These are phyloP conservation scores for Panaeolus papilionaceus DNA, from an alignment of 768 basidiomycete genomes.

Conservation along the genomic window DNA sequence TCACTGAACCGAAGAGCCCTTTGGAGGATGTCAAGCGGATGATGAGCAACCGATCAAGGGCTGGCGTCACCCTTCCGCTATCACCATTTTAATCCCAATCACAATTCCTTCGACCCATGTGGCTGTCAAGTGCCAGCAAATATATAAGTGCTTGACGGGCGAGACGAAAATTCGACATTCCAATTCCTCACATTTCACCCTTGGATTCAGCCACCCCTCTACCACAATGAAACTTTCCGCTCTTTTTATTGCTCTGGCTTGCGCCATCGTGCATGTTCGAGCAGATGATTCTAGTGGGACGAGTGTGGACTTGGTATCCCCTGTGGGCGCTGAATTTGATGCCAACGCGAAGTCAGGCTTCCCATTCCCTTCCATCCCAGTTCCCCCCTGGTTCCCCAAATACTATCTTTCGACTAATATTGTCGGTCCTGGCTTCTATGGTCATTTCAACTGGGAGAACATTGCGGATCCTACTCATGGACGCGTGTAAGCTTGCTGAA, in stretches of 20 bases:
- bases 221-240: not conserved
- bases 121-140: conserved; percentile 5
- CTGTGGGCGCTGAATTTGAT: not conserved
- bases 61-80: conserved; percentile 1
- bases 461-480: conserved; percentile 67
- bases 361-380: not conserved
- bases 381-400: conserved; percentile 6
- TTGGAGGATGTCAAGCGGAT: not conserved
- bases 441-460: conserved; percentile 52
- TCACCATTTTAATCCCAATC: conserved; percentile 8
- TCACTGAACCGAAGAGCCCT: not conserved
- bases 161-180: not conserved
- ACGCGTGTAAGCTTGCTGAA: conserved; percentile 52
- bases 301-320: not conserved
- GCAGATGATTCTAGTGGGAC: not conserved
- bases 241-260: conserved; percentile 4
- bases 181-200: not conserved
- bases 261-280: not conserved
- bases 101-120: conserved; percentile 3
- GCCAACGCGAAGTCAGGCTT: not conserved
- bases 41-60: not conserved
- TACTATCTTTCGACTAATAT: conserved; percentile 51
- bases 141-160: not conserved
- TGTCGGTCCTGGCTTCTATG: conserved; percentile 51
- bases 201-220: not conserved